These are phyloP conservation scores for Tricholoma terreum DNA, from an alignment of 768 basidiomycete species.

Conservation along the genomic window DNA sequence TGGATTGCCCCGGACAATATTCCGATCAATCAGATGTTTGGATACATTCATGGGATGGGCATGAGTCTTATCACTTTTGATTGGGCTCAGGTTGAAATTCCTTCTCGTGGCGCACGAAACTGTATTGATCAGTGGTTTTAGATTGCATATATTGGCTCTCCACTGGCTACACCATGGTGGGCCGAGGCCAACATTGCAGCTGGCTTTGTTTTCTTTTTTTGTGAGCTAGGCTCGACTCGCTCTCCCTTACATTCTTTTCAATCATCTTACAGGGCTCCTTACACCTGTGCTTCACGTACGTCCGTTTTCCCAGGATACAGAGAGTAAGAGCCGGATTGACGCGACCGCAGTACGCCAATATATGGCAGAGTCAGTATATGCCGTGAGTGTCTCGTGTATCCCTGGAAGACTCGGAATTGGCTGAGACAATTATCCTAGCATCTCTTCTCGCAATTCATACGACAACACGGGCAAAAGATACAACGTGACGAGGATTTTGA, in stretches of 20 bases:
- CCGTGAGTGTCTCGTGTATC: conserved; percentile 36
- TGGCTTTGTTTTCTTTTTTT: conserved; percentile 70
- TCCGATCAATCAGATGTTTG: conserved; percentile 72
- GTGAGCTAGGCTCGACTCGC: conserved; percentile 18
- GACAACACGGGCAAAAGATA: conserved; percentile 60
- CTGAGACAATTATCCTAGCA: conserved; percentile 26
- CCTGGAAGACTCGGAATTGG: background rate
- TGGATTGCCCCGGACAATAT: conserved; percentile 71
- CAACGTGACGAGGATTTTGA: conserved; percentile 57
- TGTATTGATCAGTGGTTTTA: conserved; percentile 10
- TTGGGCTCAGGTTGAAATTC: conserved; percentile 59
- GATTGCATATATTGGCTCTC: conserved; percentile 66
- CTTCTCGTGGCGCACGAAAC: conserved; percentile 23
- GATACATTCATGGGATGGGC: conserved; percentile 56
- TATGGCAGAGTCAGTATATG: conserved; percentile 55
- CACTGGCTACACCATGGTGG: conserved; percentile 82
- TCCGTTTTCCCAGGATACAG: conserved; percentile 9
- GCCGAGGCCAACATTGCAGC: conserved; percentile 66
- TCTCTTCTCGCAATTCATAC: conserved; percentile 63
- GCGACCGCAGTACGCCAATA: conserved; percentile 51
- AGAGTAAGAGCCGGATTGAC: conserved; percentile 2
- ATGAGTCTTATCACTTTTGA: conserved; percentile 82
- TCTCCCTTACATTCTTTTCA: too few species aligned
- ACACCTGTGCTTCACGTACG: conserved; percentile 56
- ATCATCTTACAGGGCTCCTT: conserved; percentile 41